Conservation (phyloP, 192 early-diverging fungal species). For the Rhizoclosmatium sp. region DNA sequence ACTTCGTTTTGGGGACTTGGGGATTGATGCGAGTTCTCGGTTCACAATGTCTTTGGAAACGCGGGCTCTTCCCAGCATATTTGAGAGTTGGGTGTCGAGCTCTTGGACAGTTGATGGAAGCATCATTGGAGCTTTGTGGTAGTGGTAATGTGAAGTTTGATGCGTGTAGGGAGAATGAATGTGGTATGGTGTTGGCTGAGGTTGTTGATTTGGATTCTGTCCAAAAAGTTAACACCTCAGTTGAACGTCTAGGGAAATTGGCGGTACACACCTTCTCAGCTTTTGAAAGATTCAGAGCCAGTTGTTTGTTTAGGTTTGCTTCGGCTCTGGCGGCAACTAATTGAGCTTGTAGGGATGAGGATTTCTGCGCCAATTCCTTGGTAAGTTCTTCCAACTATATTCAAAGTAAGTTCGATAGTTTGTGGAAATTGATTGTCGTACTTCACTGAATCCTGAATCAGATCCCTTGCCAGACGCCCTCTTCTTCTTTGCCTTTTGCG, state of each 20-base stretch:
- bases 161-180: background rate
- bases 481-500: background rate
- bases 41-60: slow-evolving; percentile 9
- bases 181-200: background rate
- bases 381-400: background rate
- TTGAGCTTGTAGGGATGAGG: background rate
- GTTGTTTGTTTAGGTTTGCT: background rate
- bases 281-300: background rate
- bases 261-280: background rate
- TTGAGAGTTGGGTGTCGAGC: slow-evolving; percentile 29
- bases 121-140: background rate
- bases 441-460: slow-evolving; percentile 1
- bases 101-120: slow-evolving; percentile 16
- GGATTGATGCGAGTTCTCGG: background rate
- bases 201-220: background rate
- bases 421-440: background rate
- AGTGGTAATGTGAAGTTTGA: background rate
- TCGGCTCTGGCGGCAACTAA: background rate
- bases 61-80: slow-evolving; percentile 24
- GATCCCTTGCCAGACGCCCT: background rate
- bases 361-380: slow-evolving; percentile 5
- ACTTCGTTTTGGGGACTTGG: background rate
- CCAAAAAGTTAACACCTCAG: background rate
- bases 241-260: background rate
- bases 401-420: background rate